Evolutionary conservation across 768 basidiomycete species (phyloP), one percentile per base, ranked within the genome.

Genomic region (Mycena alexandri): DNA sequence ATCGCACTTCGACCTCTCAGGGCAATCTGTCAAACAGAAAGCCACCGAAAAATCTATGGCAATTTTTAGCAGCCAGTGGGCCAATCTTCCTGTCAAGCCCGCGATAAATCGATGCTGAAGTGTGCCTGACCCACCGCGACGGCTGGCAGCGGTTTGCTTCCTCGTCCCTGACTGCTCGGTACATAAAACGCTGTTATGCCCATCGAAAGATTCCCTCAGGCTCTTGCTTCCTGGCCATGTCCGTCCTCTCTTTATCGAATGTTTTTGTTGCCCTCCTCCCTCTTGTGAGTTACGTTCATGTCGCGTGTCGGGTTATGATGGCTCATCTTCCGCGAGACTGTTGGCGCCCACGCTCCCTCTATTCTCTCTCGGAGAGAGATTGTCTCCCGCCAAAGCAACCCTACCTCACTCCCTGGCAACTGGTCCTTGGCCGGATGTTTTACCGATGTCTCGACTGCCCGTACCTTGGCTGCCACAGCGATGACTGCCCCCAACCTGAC

Each of bases 401-500:
- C 80, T 29, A 69, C 76, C 8, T 43, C 74, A 5, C 77, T 87
- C 47, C 85, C 83, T 11, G 72, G 72, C 0, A 79, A 74, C 59
- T 89, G 87, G 87, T 78, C 79, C 2, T 75, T 81, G 12, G 76
- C 82, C 13, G 88, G 88, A 63, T 89, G 88, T 69, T 88, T 81
- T 74, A 85, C 83, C 84, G 79, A 82, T 73, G 75, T 81, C 47
- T 81, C 80, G 10, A 80, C 76, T 3, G 75, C 84, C 6, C 84
- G 91, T 14, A 88, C 90, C 0, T 81, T 92, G 50, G 80, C 83
- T 3, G 84, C 83, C 4, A 79, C 82, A 3, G 77, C 76, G 4
- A 73, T 74, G 21, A 84, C 82, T 66, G 77, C 82, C 14, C 77
- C 73, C 7, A 75, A 73, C 33, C 87, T 92, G 89, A 91, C 82